phyloP scores from a whole-genome alignment of 73 alveolate genomes.

The Strombidium stylifer region DNA sequence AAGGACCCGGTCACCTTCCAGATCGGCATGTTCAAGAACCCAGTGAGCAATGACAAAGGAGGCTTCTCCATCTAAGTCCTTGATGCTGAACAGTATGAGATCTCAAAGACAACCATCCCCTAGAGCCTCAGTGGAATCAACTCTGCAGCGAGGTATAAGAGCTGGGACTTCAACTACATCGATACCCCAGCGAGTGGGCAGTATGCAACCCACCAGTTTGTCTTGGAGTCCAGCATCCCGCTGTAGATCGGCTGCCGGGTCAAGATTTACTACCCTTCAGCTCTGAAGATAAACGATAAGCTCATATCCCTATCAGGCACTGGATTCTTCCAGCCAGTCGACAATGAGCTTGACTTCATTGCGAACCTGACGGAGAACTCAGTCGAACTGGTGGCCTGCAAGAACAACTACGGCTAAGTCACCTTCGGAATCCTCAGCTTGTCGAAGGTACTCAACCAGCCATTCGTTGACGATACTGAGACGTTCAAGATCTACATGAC shows the following conservation, averaged over 20 bases:
- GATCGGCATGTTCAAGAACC: slow-evolving; percentile 16
- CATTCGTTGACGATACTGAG: no score
- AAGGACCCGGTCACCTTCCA: background rate
- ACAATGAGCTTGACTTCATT: no score
- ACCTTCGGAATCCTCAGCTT: no score
- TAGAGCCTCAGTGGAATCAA: slow-evolving; percentile 15
- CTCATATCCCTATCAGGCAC: background rate
- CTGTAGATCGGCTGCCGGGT: slow-evolving; percentile 7
- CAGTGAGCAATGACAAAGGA: background rate
- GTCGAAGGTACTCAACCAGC: no score
- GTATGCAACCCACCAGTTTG: slow-evolving; percentile 5
- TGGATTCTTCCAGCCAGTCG: slow-evolving; percentile 14
- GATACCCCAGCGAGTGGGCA: background rate
- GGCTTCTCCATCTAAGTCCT: background rate
- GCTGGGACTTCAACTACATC: background rate
- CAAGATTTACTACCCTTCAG: slow-evolving; percentile 20
- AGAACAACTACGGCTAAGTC: no score
- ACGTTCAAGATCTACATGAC: no score
- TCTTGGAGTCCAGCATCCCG: background rate
- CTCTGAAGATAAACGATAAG: slow-evolving; percentile 16
- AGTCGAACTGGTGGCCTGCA: no score
- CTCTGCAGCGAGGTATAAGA: slow-evolving; percentile 1
- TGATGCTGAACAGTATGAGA: slow-evolving; percentile 5
- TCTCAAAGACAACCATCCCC: background rate
- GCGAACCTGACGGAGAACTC: no score